Conservation (phyloP, 805 yeast species). For the Cyberlindnera sargentensis region DNA sequence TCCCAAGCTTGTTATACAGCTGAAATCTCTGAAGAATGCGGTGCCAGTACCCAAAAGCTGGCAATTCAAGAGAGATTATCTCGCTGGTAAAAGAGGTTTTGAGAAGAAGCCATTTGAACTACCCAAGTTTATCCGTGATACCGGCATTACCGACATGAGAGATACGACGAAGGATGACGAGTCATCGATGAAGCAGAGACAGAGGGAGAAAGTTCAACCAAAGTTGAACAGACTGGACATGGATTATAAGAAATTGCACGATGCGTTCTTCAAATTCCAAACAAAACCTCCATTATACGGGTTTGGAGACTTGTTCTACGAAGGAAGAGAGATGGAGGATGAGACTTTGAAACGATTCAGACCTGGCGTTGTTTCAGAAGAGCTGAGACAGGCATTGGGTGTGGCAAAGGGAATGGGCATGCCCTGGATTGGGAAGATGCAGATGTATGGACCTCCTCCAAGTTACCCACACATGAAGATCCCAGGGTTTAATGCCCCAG, state of each 20-base stretch:
- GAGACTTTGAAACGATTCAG: slow-evolving; percentile 33
- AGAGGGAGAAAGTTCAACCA: slow-evolving; percentile 83
- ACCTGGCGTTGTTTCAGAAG: slow-evolving; percentile 66
- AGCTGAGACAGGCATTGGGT: slow-evolving; percentile 63
- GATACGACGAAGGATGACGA: slow-evolving; percentile 47
- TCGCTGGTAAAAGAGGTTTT: slow-evolving; percentile 56
- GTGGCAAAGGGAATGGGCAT: slow-evolving; percentile 41
- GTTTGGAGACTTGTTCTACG: slow-evolving; percentile 76
- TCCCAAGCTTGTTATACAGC: slow-evolving; percentile 55
- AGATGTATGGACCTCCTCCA: slow-evolving; percentile 74
- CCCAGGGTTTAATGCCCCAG: slow-evolving; percentile 43
- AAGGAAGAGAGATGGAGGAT: slow-evolving; percentile 59
- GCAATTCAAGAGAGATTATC: slow-evolving; percentile 70
- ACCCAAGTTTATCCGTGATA: slow-evolving; percentile 70
- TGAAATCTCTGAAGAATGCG: slow-evolving; percentile 59
- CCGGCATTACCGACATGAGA: slow-evolving; percentile 87
- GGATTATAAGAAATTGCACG: slow-evolving; percentile 73
- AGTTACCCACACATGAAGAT: slow-evolving; percentile 61
- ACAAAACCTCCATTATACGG: slow-evolving; percentile 59
- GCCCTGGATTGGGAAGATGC: slow-evolving; percentile 77
- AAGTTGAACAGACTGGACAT: slow-evolving; percentile 80
- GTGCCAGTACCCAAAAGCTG: slow-evolving; percentile 83
- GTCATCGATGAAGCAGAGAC: slow-evolving; percentile 54
- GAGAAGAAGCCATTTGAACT: slow-evolving; percentile 68
- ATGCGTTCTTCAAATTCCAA: slow-evolving; percentile 82